phyloP scores from a whole-genome alignment of 768 basidiomycete species.

The Boletus vermiculosoides region DNA sequence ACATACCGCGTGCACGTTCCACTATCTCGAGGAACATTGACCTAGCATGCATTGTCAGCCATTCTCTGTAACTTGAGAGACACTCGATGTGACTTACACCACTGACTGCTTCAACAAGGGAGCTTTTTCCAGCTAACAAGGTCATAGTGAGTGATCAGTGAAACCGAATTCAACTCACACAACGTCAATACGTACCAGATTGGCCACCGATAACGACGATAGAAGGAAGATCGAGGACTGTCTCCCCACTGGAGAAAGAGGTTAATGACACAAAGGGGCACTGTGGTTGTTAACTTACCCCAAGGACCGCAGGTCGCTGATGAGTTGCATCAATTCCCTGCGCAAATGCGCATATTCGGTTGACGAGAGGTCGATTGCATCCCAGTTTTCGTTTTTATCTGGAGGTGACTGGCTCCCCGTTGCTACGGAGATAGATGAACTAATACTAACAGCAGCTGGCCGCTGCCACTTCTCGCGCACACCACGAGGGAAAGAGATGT shows the following conservation, averaged over 20 bases:
- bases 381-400: slow-evolving; percentile 15
- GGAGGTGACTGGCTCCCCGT: slow-evolving; percentile 5
- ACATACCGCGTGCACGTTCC: slow-evolving; percentile 57
- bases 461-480: neutral
- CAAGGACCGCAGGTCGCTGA: slow-evolving; percentile 38
- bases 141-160: neutral
- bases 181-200: slow-evolving; percentile 40
- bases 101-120: slow-evolving; percentile 55
- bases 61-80: neutral
- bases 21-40: slow-evolving; percentile 59
- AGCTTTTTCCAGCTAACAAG: slow-evolving; percentile 54
- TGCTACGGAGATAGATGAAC: neutral
- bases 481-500: neutral
- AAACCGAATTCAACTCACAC: neutral
- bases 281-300: slow-evolving; percentile 31
- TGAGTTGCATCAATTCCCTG: slow-evolving; percentile 39
- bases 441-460: neutral
- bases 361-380: slow-evolving; percentile 25
- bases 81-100: slow-evolving; percentile 38
- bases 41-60: slow-evolving; percentile 33
- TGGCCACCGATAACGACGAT: slow-evolving; percentile 58
- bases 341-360: slow-evolving; percentile 42
- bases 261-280: neutral
- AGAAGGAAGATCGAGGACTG: slow-evolving; percentile 45
- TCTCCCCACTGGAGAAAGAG: slow-evolving; percentile 33